Conservation (phyloP, 257 asterid genomes). For the Henckelia pumila region DNA sequence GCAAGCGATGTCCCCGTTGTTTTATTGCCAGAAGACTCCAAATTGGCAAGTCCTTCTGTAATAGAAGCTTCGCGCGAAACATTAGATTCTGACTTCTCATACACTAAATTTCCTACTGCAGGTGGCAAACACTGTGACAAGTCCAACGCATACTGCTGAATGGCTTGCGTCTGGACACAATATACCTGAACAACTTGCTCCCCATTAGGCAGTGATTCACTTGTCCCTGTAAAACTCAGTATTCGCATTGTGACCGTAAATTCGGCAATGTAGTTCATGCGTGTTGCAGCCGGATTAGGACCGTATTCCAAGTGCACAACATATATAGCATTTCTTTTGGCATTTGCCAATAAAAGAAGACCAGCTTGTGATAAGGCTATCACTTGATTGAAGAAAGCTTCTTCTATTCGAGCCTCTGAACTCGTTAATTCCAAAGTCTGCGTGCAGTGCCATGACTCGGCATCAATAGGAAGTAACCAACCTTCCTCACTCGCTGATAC, state of each 20-base stretch:
- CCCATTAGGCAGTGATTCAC: slow-evolving; percentile 73
- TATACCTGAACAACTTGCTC: slow-evolving; percentile 90
- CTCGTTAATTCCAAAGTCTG: slow-evolving; percentile 82
- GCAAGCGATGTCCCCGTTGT: slow-evolving; percentile 44
- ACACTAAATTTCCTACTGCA: slow-evolving; percentile 50
- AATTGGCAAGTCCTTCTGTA: slow-evolving; percentile 43
- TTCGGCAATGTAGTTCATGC: slow-evolving; percentile 86
- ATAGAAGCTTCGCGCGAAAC: slow-evolving; percentile 43
- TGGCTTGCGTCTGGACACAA: slow-evolving; percentile 97
- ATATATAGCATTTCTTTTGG: slow-evolving; percentile 89
- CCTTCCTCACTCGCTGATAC: slow-evolving; percentile 94
- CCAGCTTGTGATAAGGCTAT: slow-evolving; percentile 83
- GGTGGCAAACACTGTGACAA: slow-evolving; percentile 90
- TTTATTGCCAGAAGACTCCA: slow-evolving; percentile 53
- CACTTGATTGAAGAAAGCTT: slow-evolving; percentile 94
- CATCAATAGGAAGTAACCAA: slow-evolving; percentile 91
- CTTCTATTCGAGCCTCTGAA: slow-evolving; percentile 65
- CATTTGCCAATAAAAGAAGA: slow-evolving; percentile 87
- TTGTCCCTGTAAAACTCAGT: slow-evolving; percentile 93
- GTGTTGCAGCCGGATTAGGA: slow-evolving; percentile 72
- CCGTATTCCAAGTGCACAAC: slow-evolving; percentile 95
- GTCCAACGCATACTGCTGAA: slow-evolving; percentile 95
- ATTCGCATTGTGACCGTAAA: slow-evolving; percentile 96
- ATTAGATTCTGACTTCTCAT: slow-evolving; percentile 64
- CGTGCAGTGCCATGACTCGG: slow-evolving; percentile 86